These are phyloP conservation scores for Glomus cerebriforme DNA, from an alignment of 192 early-diverging fungal genomes.

Conservation along the genomic window DNA sequence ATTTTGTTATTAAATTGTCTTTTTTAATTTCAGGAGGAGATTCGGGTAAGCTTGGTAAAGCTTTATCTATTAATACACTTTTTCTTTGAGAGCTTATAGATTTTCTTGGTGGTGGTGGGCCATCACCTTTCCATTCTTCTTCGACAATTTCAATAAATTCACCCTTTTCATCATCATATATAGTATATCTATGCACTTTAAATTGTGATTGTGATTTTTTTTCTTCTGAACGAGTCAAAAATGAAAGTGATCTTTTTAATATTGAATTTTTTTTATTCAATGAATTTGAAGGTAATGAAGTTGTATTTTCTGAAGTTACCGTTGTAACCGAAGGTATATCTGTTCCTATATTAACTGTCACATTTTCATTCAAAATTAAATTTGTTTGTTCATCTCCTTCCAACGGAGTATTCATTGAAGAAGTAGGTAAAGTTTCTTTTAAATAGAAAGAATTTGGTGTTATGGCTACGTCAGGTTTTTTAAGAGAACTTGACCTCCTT, in stretches of 20 bases:
- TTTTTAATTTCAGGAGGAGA: not conserved
- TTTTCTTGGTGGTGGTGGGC: not conserved
- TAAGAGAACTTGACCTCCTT: too few species aligned
- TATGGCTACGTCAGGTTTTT: too few species aligned
- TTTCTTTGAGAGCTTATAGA: not conserved
- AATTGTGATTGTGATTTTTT: conserved; percentile 7
- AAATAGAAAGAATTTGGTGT: too few species aligned
- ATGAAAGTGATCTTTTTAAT: conserved; percentile 6
- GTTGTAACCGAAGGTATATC: too few species aligned
- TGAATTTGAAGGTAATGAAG: too few species aligned
- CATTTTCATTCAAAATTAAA: too few species aligned
- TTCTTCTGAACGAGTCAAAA: not conserved
- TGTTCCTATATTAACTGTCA: too few species aligned
- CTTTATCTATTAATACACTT: conserved; percentile 1
- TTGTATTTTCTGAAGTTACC: too few species aligned
- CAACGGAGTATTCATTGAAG: too few species aligned
- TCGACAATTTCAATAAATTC: conserved; percentile 24
- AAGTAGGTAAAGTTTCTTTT: too few species aligned
- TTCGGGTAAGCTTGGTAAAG: not conserved
- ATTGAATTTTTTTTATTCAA: not conserved
- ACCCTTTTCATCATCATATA: conserved; percentile 8
- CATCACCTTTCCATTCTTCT: conserved; percentile 18
- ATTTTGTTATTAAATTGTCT: not conserved
- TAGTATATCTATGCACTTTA: conserved; percentile 16
- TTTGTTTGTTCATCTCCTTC: too few species aligned